A percentile compares a stretch with the other conserved stretches of the same genome.
Conservation (phyloP, 441 rosid species). For the Gossypium gossypioides region DNA sequence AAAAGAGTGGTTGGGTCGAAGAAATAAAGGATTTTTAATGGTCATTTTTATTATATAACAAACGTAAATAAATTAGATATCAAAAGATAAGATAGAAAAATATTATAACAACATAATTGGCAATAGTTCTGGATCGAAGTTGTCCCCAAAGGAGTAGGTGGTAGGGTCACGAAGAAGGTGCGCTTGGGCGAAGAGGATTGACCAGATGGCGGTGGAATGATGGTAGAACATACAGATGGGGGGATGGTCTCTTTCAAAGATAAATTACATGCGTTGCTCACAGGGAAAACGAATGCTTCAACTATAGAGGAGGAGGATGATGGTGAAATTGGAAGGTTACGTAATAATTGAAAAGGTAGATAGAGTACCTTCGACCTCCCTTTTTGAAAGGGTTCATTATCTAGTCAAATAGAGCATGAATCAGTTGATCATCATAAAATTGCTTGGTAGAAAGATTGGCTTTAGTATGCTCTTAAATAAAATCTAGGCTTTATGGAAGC, state of each 20-base stretch:
- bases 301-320: background rate
- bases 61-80: background rate
- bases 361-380: background rate
- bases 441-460: background rate
- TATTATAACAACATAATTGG: too few species aligned
- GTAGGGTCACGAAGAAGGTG: background rate
- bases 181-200: background rate
- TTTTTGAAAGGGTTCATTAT: background rate
- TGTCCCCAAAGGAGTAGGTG: background rate
- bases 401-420: background rate
- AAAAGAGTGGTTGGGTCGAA: background rate
- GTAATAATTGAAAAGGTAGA: background rate
- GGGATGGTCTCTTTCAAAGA: background rate
- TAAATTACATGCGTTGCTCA: background rate
- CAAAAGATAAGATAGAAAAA: too few species aligned
- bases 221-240: background rate
- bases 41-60: background rate
- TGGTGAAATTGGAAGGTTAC: background rate
- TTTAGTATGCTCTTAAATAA: background rate
- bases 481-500: background rate
- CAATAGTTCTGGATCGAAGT: background rate
- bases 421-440: background rate
- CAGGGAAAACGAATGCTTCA: background rate
- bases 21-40: background rate
- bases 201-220: background rate